These are phyloP conservation scores for Helminthosporium solani DNA, from an alignment of 2,329 filamentous ascomycete genomes.

Conservation along the genomic window DNA sequence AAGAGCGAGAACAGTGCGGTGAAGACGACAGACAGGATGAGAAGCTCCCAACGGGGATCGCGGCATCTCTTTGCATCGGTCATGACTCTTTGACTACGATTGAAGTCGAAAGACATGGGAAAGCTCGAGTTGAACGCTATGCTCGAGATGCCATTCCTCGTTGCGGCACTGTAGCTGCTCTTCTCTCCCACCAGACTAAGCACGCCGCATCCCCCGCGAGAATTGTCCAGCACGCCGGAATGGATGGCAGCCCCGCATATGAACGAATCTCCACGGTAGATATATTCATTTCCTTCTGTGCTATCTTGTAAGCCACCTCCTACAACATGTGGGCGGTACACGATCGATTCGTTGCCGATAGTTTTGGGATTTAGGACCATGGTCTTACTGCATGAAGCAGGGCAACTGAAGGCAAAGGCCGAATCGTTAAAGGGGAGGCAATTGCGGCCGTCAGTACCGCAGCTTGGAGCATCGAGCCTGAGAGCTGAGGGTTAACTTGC, in stretches of 20 bases:
- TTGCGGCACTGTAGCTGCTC: conserved; percentile 19
- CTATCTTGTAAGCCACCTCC: conserved; percentile 60
- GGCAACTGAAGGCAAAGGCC: conserved; percentile 57
- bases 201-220: conserved; percentile 37
- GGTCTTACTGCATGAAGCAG: conserved; percentile 53
- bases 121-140: conserved; percentile 37
- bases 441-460: conserved; percentile 56
- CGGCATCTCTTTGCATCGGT: conserved; percentile 24
- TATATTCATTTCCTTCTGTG: conserved; percentile 11
- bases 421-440: conserved; percentile 57
- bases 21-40: conserved; percentile 36
- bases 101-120: conserved; percentile 37
- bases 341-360: conserved; percentile 60
- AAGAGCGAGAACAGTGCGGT: conserved; percentile 33
- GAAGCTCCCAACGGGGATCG: conserved; percentile 38
- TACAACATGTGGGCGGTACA: conserved; percentile 65
- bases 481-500: conserved; percentile 13
- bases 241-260: conserved; percentile 42
- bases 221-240: conserved; percentile 31
- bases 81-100: conserved; percentile 14
- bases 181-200: conserved; percentile 29
- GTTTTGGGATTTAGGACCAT: conserved; percentile 53
- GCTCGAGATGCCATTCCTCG: conserved; percentile 35
- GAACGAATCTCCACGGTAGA: conserved; percentile 42
- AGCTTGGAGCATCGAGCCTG: conserved; percentile 37